These are phyloP conservation scores for Aspergillus calidoustus DNA, from an alignment of 2,329 filamentous ascomycete genomes.

Conservation along the genomic window DNA sequence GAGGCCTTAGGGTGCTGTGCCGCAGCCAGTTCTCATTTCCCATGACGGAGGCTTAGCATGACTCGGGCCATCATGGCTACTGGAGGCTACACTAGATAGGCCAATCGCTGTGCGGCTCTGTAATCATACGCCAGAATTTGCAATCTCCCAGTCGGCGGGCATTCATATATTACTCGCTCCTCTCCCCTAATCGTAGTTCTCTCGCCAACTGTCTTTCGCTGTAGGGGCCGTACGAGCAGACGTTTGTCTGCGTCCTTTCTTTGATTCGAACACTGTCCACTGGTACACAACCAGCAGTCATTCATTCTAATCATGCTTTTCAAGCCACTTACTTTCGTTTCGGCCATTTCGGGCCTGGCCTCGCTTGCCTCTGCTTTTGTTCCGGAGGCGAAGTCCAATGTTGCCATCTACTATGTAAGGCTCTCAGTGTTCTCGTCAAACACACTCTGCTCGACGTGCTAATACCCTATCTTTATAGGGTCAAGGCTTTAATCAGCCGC, in stretches of 20 bases:
- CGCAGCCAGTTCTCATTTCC: background rate
- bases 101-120: constrained; percentile 13
- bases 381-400: constrained; percentile 50
- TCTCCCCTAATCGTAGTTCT: constrained; percentile 13
- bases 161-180: constrained; percentile 16
- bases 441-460: constrained; percentile 5
- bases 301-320: constrained; percentile 43
- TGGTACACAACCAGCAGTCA: constrained; percentile 39
- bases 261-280: constrained; percentile 44
- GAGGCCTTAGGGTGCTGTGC: constrained; percentile 1
- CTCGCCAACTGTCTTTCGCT: constrained; percentile 20
- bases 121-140: background rate
- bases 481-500: constrained; percentile 55
- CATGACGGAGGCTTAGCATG: background rate
- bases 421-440: background rate
- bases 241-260: constrained; percentile 61
- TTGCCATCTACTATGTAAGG: constrained; percentile 58
- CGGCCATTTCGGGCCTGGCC: constrained; percentile 38
- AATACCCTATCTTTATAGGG: constrained; percentile 42
- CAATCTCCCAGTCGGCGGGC: constrained; percentile 6
- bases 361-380: constrained; percentile 48
- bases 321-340: constrained; percentile 39
- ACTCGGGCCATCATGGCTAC: constrained; percentile 2
- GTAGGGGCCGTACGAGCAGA: constrained; percentile 31
- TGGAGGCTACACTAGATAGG: constrained; percentile 14